Percentiles rank a stretch among this genome's conserved stretches.
Evolutionary conservation across 2,329 filamentous ascomycete species (phyloP).

Genomic region (Westerdykella aurantiaca): DNA sequence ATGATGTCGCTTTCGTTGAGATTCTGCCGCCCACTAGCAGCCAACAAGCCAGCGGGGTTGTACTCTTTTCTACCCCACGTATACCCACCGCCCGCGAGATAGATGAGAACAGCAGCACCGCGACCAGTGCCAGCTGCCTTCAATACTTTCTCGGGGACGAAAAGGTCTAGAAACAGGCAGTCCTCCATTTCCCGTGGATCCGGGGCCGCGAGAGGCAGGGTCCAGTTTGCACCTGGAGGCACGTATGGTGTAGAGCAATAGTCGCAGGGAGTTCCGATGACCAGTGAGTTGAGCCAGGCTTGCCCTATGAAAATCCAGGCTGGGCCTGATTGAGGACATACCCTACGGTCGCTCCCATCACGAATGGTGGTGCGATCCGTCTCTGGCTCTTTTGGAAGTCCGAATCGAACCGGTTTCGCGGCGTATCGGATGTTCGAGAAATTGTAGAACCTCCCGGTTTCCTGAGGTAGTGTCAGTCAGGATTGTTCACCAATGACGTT

Average conservation of each 20-base stretch:
- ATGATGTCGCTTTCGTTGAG: constrained; percentile 33
- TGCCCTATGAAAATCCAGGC: neutral
- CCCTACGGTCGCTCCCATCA: too few species aligned
- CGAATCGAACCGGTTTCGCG: too few species aligned
- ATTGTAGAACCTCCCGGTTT: neutral
- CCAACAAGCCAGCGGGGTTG: constrained; percentile 1
- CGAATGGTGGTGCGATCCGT: too few species aligned
- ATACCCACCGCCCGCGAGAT: constrained; percentile 1
- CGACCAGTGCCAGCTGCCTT: constrained; percentile 25
- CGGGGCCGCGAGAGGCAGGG: neutral
- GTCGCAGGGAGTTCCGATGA: neutral
- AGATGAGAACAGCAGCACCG: constrained; percentile 1
- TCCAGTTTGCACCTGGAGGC: neutral
- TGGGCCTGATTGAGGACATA: neutral
- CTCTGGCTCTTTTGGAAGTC: too few species aligned
- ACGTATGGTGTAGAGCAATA: constrained; percentile 1
- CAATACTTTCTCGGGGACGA: constrained; percentile 33
- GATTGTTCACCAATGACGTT: too few species aligned
- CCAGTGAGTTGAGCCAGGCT: neutral
- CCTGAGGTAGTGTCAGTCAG: neutral
- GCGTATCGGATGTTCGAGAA: too few species aligned
- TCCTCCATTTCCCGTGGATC: constrained; percentile 20
- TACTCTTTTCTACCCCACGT: neutral
- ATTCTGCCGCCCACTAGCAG: neutral
- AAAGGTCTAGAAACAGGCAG: constrained; percentile 39